Base-by-base conservation (phyloP, 2,329 filamentous ascomycete species). In the Fonsecaea monophora region DNA sequence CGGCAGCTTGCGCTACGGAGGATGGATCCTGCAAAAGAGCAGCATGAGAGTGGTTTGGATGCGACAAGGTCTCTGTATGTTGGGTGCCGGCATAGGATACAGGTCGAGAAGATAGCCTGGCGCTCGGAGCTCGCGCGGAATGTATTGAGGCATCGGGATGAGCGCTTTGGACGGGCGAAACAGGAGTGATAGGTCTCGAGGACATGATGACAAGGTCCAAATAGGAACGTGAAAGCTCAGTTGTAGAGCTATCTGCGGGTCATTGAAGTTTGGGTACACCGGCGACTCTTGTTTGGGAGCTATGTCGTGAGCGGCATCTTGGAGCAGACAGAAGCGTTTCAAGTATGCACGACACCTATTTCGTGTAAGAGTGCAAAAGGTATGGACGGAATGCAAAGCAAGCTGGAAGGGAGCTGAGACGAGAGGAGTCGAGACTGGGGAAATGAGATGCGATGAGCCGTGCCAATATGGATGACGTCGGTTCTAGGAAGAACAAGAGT, bases 21-120 rank as follows among this genome's bases (percentile, higher is more conserved):
- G 77, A 72, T 9, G 75, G 69, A 12, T 79, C 76, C 21, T 74
- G 72, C 40, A 74, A 68, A 10, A 61, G 40, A 37, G 74, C 69
- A 3, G 50, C 75, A 65, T 77, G 76, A 50, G 72, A 64, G 61
- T 77, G 76, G 42, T 79, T 78, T 67, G 78, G 77, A 58, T 77
- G 62, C 21, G 68, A 68, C n/a, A 48, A 42, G 15, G 66, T 50
- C 21, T 68, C 68, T 15, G 65, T 64, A 34, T 58, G 68, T 6
- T 70, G 65, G 18, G 66, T 66, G 48, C 77, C 79, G 56, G 77
- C 73, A 65, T 78, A 80, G 56, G 81, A 82, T 62, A 75, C 77
- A 7, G 79, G 80, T 59, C 79, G 75, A 40, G 80, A 81, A 42
- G 74, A 73, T 56, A 48, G 53, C 53, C 45, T 58, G 35, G 45